Conservation (phyloP, 2,329 filamentous ascomycete species). For the Alternaria sp. region DNA sequence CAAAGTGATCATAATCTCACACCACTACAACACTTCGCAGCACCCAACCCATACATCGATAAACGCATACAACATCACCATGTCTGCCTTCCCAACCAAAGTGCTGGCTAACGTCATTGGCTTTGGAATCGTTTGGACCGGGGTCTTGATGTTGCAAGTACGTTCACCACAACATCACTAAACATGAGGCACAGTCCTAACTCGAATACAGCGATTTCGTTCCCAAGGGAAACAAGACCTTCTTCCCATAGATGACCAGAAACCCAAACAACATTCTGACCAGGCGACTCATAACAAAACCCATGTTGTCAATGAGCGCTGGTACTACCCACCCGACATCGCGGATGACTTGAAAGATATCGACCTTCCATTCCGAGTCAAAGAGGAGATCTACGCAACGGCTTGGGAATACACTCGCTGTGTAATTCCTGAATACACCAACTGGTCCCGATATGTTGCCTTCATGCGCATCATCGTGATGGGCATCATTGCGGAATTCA, state of each 20-base stretch:
- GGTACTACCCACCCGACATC: constrained; percentile 6
- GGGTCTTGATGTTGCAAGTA: not conserved
- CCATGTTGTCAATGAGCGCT: constrained; percentile 1
- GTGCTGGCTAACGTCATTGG: not conserved
- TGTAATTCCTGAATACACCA: constrained; percentile 29
- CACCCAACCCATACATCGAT: not conserved
- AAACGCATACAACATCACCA: not conserved
- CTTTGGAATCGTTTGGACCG: not conserved
- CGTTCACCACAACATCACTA: rapidly evolving
- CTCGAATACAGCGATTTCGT: not conserved
- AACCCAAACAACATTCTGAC: not conserved
- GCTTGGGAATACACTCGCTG: constrained; percentile 31
- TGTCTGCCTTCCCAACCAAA: not conserved
- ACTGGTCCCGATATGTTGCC: constrained; percentile 30
- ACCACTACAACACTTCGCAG: not conserved
- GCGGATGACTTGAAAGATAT: constrained; percentile 7
- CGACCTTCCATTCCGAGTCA: not conserved
- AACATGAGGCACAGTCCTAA: not conserved
- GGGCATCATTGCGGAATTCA: constrained; percentile 3
- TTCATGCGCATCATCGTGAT: constrained; percentile 23
- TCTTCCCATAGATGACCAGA: not conserved
- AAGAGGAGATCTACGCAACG: constrained; percentile 21
- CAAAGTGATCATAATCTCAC: not conserved
- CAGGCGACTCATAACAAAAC: not conserved
- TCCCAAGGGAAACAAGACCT: not conserved